Evolutionary conservation across 129 eudicot genomes (phyloP).

Genomic region (Artemisia tridentata): DNA sequence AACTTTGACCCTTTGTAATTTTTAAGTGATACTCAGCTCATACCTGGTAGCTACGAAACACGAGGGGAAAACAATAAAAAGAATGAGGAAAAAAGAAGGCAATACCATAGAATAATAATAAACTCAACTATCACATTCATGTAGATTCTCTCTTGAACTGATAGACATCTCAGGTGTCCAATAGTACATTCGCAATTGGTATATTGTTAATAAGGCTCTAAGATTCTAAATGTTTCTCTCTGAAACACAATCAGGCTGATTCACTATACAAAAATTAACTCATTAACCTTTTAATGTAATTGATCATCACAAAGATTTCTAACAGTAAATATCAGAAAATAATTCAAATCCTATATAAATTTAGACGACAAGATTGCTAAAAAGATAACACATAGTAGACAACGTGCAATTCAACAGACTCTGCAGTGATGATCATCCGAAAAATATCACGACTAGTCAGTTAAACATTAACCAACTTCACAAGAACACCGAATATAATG

Average conservation of each 20-base stretch:
- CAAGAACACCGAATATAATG: background rate
- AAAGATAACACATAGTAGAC: background rate
- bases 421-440: too few species aligned
- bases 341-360: too few species aligned
- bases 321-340: background rate
- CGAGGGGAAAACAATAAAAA: background rate
- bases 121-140: slow-evolving; percentile 5
- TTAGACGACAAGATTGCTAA: background rate
- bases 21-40: slow-evolving; percentile 48
- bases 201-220: background rate
- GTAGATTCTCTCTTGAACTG: background rate
- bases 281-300: background rate
- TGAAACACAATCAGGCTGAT: too few species aligned
- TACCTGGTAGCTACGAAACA: slow-evolving; percentile 56
- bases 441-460: too few species aligned
- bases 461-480: too few species aligned
- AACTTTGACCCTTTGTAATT: slow-evolving; percentile 31
- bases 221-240: too few species aligned
- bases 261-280: too few species aligned
- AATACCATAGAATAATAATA: slow-evolving; percentile 4
- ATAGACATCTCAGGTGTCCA: too few species aligned
- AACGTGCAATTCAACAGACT: too few species aligned
- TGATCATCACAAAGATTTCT: background rate
- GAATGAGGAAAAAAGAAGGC: background rate
- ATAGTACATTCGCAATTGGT: too few species aligned